Conservation (phyloP, 1,139 yeast species). For the Geotrichum carabidarum region DNA sequence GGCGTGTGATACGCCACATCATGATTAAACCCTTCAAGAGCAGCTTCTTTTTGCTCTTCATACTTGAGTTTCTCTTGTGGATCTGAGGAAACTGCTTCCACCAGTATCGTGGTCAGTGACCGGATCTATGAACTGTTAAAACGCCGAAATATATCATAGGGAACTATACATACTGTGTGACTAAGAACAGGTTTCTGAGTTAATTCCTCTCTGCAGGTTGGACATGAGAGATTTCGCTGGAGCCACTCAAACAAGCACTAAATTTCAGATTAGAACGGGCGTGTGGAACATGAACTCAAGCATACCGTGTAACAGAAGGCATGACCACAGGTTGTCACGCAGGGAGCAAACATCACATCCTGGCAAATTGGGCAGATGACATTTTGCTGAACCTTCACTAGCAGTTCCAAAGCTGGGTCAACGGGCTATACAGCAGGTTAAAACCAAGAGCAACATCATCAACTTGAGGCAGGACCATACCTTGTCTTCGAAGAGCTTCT, state of each 20-base stretch:
- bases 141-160: not conserved
- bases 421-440: not conserved
- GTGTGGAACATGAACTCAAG: not conserved
- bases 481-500: conserved; percentile 1
- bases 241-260: conserved; percentile 32
- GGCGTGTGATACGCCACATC: conserved; percentile 23
- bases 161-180: conserved; percentile 18
- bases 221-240: conserved; percentile 28
- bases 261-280: not conserved
- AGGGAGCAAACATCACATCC: conserved; percentile 34
- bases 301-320: conserved; percentile 34
- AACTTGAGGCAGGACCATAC: not conserved
- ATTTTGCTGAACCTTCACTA: conserved; percentile 25
- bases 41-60: conserved; percentile 16
- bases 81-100: conserved; percentile 19
- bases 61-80: conserved; percentile 14
- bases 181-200: conserved; percentile 25
- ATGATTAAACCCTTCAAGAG: conserved; percentile 23
- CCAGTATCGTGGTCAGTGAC: conserved; percentile 12
- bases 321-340: conserved; percentile 37
- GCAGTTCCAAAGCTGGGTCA: conserved; percentile 16
- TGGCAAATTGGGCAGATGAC: conserved; percentile 36
- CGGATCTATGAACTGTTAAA: conserved; percentile 11
- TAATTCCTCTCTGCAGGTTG: conserved; percentile 27
- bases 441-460: not conserved